Base-by-base conservation (phyloP, 1,139 yeast species). In the Lodderomyces theae region DNA sequence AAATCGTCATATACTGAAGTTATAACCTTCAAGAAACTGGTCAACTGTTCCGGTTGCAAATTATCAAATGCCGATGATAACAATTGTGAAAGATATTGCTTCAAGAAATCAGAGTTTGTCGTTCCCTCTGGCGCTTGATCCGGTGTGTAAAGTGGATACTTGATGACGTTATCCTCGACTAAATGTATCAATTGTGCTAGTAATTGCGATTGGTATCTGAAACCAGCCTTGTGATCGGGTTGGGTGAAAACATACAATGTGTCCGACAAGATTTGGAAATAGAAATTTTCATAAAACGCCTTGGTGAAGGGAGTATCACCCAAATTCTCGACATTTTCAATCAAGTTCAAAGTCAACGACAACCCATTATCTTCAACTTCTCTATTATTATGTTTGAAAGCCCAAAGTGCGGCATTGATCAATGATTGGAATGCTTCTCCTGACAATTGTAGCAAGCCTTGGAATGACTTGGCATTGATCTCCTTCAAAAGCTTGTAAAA, bases 151-250 rank as follows among this genome's bases (percentile, higher is more conserved):
- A 94, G 73, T 28, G 97, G 95, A 39, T 77, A 81, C 30, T 79
- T 70, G 45, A 92, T 86, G 45, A 79, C 79, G 46, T 80, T 75
- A 49, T 80, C 85, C 60, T 86, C 89, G 13, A 92, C 95, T 44
- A 92, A 70, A 50, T 87, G 88, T 50, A 94, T 80, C 66, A 92
- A 73, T 60, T 83, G 86, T 43, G 95, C 85, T 53, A 94, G 73
- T 50, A 94, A 74, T 57, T 86, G 86, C 5, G 96, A 76, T 68
- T 94, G 98, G 53, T 82, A 77, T 50, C 86, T 79, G 69, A 94
- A 94, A 1, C 97, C 98, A 17, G 97, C 87, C 66, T 92, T 92
- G 63, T 94, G 99, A 61, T 92, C 99, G 6, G 97, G 86, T 62
- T 94, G 98, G 2, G 98, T 92, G 43, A 94, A 75, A 23, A 92